A percentile compares a stretch with the other conserved stretches of the same genome.
Evolutionary conservation across 148 eudicot species (phyloP).

Genomic region (Mesembryanthemum crystallinum): DNA sequence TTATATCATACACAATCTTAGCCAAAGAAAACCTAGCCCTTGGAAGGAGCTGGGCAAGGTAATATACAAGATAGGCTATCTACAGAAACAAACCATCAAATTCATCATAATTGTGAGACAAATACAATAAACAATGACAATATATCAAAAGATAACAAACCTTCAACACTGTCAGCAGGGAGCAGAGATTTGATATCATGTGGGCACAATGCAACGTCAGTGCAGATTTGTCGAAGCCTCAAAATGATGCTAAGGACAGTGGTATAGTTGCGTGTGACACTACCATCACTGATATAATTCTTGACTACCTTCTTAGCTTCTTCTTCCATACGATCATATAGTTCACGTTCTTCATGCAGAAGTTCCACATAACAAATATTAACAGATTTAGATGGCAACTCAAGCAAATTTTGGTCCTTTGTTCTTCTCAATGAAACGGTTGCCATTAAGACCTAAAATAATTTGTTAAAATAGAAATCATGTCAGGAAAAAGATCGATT

Average conservation of each 20-base stretch:
- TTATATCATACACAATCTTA: too few species aligned
- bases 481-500: constrained; percentile 2
- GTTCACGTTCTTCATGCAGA: constrained; percentile 66
- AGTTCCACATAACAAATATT: constrained; percentile 71
- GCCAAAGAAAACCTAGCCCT: too few species aligned
- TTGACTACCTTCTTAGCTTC: constrained; percentile 68
- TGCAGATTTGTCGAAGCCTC: constrained; percentile 90
- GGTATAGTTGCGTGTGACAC: constrained; percentile 54
- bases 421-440: constrained; percentile 87
- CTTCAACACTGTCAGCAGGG: constrained; percentile 62
- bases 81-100: not conserved
- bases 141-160: constrained; percentile 31
- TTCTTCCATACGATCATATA: constrained; percentile 86
- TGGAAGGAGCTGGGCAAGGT: too few species aligned
- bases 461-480: not conserved
- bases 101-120: not conserved
- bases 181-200: constrained; percentile 64
- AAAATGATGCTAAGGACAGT: constrained; percentile 74
- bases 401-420: constrained; percentile 66
- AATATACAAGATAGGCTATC: not conserved
- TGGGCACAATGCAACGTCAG: constrained; percentile 82
- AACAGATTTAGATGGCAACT: constrained; percentile 63
- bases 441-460: constrained; percentile 69
- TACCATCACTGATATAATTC: constrained; percentile 51
- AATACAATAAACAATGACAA: not conserved